Percentiles rank a stretch among this genome's conserved stretches.
phyloP scores from a whole-genome alignment of 768 basidiomycete species.

The Tulasnella sp. region DNA sequence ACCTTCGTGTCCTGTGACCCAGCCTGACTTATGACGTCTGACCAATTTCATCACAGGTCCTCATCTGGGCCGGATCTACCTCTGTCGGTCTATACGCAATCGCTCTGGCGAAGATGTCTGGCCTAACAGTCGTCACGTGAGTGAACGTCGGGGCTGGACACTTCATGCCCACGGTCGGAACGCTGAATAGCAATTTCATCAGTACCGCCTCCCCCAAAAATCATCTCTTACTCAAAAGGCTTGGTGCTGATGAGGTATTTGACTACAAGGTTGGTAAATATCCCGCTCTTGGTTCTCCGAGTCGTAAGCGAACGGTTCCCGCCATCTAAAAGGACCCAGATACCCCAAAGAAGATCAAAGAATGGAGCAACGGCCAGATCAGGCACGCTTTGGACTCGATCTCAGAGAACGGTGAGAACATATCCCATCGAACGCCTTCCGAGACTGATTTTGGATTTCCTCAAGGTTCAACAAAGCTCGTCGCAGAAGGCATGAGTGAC shows the following conservation, averaged over 20 bases:
- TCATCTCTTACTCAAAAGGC: constrained; percentile 44
- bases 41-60: constrained; percentile 37
- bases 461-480: constrained; percentile 25
- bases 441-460: not conserved
- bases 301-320: not conserved
- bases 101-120: constrained; percentile 50
- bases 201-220: constrained; percentile 50
- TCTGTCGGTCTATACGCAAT: constrained; percentile 47
- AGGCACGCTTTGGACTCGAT: constrained; percentile 21
- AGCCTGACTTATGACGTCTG: constrained; percentile 39
- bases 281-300: not conserved
- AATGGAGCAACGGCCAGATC: constrained; percentile 27
- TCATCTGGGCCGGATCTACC: constrained; percentile 38
- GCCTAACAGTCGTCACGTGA: constrained; percentile 50
- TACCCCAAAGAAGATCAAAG: constrained; percentile 22
- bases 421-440: not conserved
- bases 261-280: constrained; percentile 42
- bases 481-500: constrained; percentile 15
- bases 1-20: constrained; percentile 28
- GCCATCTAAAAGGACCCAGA: constrained; percentile 23
- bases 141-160: constrained; percentile 47
- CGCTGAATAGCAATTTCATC: constrained; percentile 12
- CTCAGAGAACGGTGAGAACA: constrained; percentile 25
- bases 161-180: constrained; percentile 50
- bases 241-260: constrained; percentile 53